Base-by-base conservation (phyloP, 2,329 filamentous ascomycete species). In the Beauveria sp. region DNA sequence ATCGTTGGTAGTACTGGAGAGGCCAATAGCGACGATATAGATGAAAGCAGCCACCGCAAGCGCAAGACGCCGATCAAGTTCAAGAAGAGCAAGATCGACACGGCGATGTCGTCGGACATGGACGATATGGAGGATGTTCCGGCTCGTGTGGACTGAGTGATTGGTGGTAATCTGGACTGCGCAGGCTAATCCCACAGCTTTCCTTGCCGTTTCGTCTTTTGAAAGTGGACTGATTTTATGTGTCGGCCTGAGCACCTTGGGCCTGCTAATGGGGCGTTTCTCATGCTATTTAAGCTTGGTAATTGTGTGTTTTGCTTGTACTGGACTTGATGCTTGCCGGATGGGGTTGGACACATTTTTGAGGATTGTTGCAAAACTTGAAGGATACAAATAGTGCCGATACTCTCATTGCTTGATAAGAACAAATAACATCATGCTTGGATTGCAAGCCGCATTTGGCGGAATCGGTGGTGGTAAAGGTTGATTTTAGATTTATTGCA, bases 51-150 rank as follows among this genome's bases (percentile, higher is more conserved):
- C 34, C 61, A 65, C 48, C 67, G 68, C 42, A 67, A 64, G 60
- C 70, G 66, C 50, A 61, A 50, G 66, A 71, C 67, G 31, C 69
- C 71, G 20, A 68, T 65, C 62, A 73, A 69, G 62, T 69, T 68
- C 62, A 70, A 67, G 52, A 66, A 62, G 20, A 63, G 64, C 38
- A 40, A 20, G 12, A 12, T 20, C 14, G 31, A 59, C 45, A 53
- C 57, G 14, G 62, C 64, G n/a, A 46, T 66, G 16, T 72, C 69
- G 5, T 75, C 73, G 43, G 69, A 70, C 16, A 76, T 78, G 74
- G 75, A 78, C 40, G 76, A 78, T 49, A 77, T 78, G 76, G 75
- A 77, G 59, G 76, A 78, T 62, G 66, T 78, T 46, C 76, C 76
- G 3, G 46, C 59, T 31, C 59, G 51, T 18, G 42, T 61, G 7